A percentile compares a stretch with the other conserved stretches of the same genome.
These are phyloP conservation scores for Heritiera fomes DNA, from an alignment of 345 rosid species.

Conservation along the genomic window DNA sequence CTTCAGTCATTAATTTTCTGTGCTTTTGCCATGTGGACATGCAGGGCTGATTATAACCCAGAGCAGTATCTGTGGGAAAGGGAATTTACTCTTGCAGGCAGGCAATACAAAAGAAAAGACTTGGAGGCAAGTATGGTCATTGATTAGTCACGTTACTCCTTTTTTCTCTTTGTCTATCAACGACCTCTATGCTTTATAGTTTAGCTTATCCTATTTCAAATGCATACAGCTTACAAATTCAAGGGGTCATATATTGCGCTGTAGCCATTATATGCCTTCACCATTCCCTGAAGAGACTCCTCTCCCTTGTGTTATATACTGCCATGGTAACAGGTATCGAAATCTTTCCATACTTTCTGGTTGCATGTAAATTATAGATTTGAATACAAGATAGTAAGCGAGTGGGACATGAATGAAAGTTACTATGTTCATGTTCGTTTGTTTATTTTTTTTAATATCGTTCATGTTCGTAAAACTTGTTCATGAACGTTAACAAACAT, in stretches of 20 bases:
- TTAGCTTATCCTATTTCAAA: conserved; percentile 10
- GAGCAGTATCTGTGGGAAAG: conserved; percentile 88
- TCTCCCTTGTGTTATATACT: conserved; percentile 94
- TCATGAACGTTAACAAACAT: too few relatives aligned
- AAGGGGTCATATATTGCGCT: conserved; percentile 78
- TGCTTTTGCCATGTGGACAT: conserved; percentile 18
- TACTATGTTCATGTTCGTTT: too few relatives aligned
- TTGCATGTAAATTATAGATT: conserved; percentile 3
- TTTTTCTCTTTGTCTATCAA: not conserved
- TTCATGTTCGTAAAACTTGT: too few relatives aligned
- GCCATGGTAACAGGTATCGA: conserved; percentile 91
- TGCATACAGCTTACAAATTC: conserved; percentile 75
- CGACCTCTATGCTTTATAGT: not conserved
- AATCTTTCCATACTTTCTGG: conserved; percentile 10
- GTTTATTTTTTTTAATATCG: too few relatives aligned
- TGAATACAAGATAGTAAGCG: too few relatives aligned
- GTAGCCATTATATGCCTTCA: conserved; percentile 86
- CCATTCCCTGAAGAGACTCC: conserved; percentile 61
- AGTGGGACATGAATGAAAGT: too few relatives aligned
- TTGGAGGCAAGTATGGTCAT: conserved; percentile 86
- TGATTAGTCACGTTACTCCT: conserved; percentile 7
- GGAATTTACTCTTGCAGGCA: conserved; percentile 80
- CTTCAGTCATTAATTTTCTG: not conserved
- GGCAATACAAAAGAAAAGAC: conserved; percentile 81
- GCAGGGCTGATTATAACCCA: conserved; percentile 92